Base-by-base conservation (phyloP, 208 protist species). In the Leishmania turanica region DNA sequence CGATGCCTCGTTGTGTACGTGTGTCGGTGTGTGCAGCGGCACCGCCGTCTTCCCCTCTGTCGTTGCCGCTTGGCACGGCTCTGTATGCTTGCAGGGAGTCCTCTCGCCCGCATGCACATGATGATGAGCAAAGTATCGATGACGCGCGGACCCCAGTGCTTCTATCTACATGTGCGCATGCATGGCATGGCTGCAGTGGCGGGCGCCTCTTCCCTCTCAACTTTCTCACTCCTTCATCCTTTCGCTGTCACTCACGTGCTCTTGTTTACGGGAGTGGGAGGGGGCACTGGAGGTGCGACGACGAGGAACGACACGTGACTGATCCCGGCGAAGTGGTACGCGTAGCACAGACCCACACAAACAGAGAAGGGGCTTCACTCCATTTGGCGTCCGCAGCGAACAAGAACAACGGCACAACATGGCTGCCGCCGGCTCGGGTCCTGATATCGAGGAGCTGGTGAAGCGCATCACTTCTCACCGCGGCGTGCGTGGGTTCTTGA, bases 391-490 rank as follows among this genome's bases (percentile, higher is more conserved):
- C 62, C 3, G 13, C 19, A 53, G 42, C 66, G 31, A 51, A 49
- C 17, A 21, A 73, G 31, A 21, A 9, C 19, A n/a, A 19, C 34
- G 8, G n/a, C 9, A 53, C 4, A 73, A 8, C 40, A 89, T 97
- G 93, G 91, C 93, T 9, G 81, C 87, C 15, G 80, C 83, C 51
- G 90, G 89, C 76, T 84, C 79, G 5, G 89, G 88, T 73, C 83
- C 89, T 51, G 94, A 99, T 80, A 98, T 99, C 82, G 98, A 99
- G 89, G 98, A 99, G 91, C 96, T 99, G 21, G 88, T 99, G 34
- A 98, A 99, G 95, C 92, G 98, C 74, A 97, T 99, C 76, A 97
- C 93, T 24, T 90, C 87, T 24, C 98, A 99, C 82, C 94, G 91
- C 53, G 98, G 98, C 66, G 98, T 99, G 74, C 89, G 95, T 56